Conservation (phyloP, 179 eudicot genomes). For the Patellifolia procumbens region DNA sequence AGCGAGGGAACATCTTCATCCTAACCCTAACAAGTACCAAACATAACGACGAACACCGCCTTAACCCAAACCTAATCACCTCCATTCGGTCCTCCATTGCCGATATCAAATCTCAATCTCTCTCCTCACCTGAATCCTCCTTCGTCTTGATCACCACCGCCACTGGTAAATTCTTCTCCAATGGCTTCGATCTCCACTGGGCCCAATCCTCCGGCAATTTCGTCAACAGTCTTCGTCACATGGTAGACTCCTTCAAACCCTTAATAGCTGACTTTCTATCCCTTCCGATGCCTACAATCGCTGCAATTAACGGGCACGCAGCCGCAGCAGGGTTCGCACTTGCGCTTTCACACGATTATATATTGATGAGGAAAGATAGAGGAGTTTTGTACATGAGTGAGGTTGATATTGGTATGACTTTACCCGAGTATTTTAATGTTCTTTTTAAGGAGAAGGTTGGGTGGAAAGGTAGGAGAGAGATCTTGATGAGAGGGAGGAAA, state of each 20-base stretch:
- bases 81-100: conserved; percentile 48
- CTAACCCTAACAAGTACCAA: conserved; percentile 57
- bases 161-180: conserved; percentile 70
- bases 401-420: conserved; percentile 65
- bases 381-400: conserved; percentile 82
- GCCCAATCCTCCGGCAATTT: conserved; percentile 45
- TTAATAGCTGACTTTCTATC: conserved; percentile 51
- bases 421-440: conserved; percentile 64
- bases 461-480: conserved; percentile 44
- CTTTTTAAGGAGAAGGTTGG: conserved; percentile 53
- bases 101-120: conserved; percentile 44
- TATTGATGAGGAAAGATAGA: conserved; percentile 57
- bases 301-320: conserved; percentile 85
- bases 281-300: conserved; percentile 81
- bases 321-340: conserved; percentile 70
- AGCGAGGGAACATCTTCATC: conserved; percentile 60
- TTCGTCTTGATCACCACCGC: conserved; percentile 60
- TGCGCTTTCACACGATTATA: conserved; percentile 68
- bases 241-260: conserved; percentile 45
- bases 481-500: conserved; percentile 56
- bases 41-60: conserved; percentile 59
- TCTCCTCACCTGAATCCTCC: conserved; percentile 39
- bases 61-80: conserved; percentile 55
- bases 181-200: conserved; percentile 75
- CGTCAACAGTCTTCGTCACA: conserved; percentile 27